A percentile compares a stretch with the other conserved stretches of the same genome.
Evolutionary conservation across 208 protist species (phyloP).

Genomic region (Entamoeba nuttalli): DNA sequence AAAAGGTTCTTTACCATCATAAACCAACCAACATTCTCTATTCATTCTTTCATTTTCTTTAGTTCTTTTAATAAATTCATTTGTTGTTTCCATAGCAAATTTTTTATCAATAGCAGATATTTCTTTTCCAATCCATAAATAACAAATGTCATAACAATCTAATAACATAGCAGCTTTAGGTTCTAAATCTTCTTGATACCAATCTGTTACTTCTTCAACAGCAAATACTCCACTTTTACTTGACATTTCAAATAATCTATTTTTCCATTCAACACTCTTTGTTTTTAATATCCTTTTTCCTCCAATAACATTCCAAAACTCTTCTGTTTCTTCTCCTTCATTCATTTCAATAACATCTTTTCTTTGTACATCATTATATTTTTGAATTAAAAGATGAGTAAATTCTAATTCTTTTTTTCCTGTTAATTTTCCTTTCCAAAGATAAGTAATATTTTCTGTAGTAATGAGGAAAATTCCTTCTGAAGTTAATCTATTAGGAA

Average conservation of each 20-base stretch:
- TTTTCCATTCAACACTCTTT: background rate
- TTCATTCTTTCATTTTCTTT: background rate
- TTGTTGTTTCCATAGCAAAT: background rate
- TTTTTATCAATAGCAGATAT: background rate
- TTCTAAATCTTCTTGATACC: slow-evolving; percentile 17
- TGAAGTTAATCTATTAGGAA: background rate
- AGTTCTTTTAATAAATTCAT: background rate
- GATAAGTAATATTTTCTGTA: background rate
- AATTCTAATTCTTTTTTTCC: background rate
- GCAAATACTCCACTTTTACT: background rate
- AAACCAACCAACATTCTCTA: background rate
- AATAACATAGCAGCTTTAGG: background rate
- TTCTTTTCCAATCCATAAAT: slow-evolving; percentile 5
- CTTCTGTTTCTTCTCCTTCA: slow-evolving; percentile 9
- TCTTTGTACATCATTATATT: background rate
- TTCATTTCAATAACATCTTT: slow-evolving; percentile 1
- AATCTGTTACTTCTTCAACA: slow-evolving; percentile 12
- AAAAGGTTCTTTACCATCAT: slow-evolving; percentile 13
- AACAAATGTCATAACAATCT: slow-evolving; percentile 2
- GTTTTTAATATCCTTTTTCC: background rate
- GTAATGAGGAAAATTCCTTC: slow-evolving; percentile 5
- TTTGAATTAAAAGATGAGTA: background rate
- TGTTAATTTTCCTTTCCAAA: slow-evolving; percentile 1
- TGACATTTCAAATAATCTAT: slow-evolving; percentile 9
- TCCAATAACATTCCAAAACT: slow-evolving; percentile 6